phyloP scores from a whole-genome alignment of 2,329 filamentous ascomycete genomes.

The Botrytis paeoniae region DNA sequence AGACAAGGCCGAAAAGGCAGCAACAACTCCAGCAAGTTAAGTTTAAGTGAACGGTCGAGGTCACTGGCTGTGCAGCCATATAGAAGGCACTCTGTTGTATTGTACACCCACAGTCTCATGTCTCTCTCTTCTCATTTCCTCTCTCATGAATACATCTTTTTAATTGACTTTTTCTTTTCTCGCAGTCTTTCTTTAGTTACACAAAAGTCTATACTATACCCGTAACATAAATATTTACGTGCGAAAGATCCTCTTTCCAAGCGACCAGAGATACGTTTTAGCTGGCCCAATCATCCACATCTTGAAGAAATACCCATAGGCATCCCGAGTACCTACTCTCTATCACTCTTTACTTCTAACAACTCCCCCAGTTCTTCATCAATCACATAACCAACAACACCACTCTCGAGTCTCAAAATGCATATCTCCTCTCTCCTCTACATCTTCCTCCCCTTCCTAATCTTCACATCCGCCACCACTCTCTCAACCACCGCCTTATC shows the following conservation, averaged over 20 bases:
- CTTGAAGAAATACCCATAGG: background rate
- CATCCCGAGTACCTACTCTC: background rate
- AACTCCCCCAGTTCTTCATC: background rate
- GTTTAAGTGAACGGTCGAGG: background rate
- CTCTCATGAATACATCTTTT: background rate
- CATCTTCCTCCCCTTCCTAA: background rate
- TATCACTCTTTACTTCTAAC: background rate
- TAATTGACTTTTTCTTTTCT: background rate
- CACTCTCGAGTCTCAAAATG: background rate
- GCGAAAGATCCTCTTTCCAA: background rate
- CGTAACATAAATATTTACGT: background rate
- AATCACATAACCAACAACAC: background rate
- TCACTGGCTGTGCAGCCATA: background rate
- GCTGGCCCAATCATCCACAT: background rate
- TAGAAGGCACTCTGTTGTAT: background rate
- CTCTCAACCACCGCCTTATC: no score
- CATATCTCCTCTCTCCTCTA: background rate
- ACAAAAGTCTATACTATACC: background rate
- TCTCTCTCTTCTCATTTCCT: background rate
- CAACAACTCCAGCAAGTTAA: background rate
- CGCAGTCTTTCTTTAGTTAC: background rate
- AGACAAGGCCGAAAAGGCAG: background rate
- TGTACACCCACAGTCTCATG: background rate
- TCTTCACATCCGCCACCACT: background rate
- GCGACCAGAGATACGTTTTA: background rate